Percentiles rank a stretch among this genome's conserved stretches.
Evolutionary conservation across 2,329 filamentous ascomycete species (phyloP).

Genomic region (Exophiala viscosa): DNA sequence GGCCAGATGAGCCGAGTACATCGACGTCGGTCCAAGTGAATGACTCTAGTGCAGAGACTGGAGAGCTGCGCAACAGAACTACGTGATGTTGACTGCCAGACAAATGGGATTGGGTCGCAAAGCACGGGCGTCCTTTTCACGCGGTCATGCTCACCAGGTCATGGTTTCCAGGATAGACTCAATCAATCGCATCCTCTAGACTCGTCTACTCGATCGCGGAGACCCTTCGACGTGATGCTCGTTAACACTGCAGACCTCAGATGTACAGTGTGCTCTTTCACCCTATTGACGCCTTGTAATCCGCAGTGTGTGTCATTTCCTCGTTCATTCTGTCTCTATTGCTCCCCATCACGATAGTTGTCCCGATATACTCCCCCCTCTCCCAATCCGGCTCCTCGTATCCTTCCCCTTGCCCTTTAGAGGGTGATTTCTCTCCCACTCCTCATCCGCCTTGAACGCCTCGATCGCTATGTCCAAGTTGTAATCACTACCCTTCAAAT

Average conservation of each 20-base stretch:
- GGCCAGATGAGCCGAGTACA: constrained; percentile 2
- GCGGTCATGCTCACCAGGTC: too few relatives aligned
- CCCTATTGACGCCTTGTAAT: too few relatives aligned
- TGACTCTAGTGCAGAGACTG: not conserved
- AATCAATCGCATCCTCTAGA: too few relatives aligned
- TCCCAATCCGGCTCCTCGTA: not conserved
- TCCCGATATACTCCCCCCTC: constrained; percentile 16
- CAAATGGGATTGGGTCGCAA: not conserved
- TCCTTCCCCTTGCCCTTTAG: constrained; percentile 43
- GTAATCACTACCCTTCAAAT: constrained; percentile 64
- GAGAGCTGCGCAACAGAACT: constrained; percentile 8
- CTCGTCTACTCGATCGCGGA: too few relatives aligned
- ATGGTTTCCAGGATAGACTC: too few relatives aligned
- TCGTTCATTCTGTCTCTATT: not conserved
- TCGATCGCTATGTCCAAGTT: constrained; percentile 63
- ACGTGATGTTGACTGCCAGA: not conserved
- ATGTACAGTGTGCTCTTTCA: too few relatives aligned
- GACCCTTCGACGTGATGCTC: too few relatives aligned
- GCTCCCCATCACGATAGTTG: constrained; percentile 18
- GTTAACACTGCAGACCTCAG: too few relatives aligned
- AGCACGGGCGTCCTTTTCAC: too few relatives aligned
- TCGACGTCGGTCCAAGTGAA: constrained; percentile 9
- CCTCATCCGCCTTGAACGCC: constrained; percentile 66
- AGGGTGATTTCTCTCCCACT: constrained; percentile 69
- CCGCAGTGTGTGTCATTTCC: too few relatives aligned